Evolutionary conservation across 495 filamentous ascomycete genomes (phyloP), one percentile per base, ranked within the genome.

Genomic region (Schizothecium vesticola): DNA sequence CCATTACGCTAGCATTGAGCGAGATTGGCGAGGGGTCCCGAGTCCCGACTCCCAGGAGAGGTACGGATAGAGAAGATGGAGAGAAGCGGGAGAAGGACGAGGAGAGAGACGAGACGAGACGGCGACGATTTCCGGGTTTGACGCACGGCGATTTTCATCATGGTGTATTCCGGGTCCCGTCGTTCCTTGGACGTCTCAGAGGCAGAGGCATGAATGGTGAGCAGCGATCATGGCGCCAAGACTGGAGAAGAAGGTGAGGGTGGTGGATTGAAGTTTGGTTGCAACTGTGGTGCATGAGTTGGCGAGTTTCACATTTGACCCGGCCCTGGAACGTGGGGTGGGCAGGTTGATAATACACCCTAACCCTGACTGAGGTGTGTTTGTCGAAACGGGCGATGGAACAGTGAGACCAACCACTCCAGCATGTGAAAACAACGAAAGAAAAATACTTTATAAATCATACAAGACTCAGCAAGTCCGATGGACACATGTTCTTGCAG

Each of bases 271-370:
- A 26, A 63, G 19, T 63, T 28, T 61, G 67, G 57, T 56, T 65
- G 65, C 62, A 64, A 69, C 62, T 55, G 64, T 29, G 29, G 62
- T 29, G 66, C 59, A 64, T 23, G 69, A 31, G 60, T 55, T 67
- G 36, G 63, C 56, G 56, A 61, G 70, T 72, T 72, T 72, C 68
- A 70, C 56, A 60, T 2, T 2, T 65, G 33, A 56, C 66, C 28
- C 59, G 70, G 23, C 61, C 33, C 51, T 31, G 68, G 67, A 36
- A 16, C 67, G 26, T 28, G 3, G 26, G 6, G 26, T 28, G 3
- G 2, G 26, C 26, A 28, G 26, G 2, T 2, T 1, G 29, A 33
- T 33, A 33, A 13, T 10, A 33, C 1, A 10, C 43, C 43, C 43
- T 51, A 51, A 51, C 43, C 43, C 43, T 51, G 43, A 2, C 43